Evolutionary conservation across 2,329 filamentous ascomycete genomes (phyloP).

Genomic region (Ophiostoma sp.): DNA sequence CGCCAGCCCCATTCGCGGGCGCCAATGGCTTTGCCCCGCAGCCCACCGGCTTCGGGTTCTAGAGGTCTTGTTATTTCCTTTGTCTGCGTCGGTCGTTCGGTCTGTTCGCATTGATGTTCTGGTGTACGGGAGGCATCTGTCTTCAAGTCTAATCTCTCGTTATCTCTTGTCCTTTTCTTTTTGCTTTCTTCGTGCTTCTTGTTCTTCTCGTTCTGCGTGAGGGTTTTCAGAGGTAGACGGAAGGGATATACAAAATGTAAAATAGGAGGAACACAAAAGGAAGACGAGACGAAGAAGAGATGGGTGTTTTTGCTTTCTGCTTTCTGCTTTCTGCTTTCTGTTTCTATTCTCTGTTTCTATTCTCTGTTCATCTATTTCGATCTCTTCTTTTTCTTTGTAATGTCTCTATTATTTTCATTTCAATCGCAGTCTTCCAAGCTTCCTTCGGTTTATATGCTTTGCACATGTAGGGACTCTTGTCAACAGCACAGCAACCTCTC

Average conservation of each 20-base stretch:
- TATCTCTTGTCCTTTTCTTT: slow-evolving; percentile 23
- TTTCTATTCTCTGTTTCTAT: background rate
- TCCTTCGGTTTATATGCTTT: no score
- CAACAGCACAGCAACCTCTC: no score
- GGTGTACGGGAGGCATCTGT: background rate
- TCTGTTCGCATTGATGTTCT: background rate
- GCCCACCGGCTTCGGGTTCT: slow-evolving; percentile 70
- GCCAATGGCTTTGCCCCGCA: slow-evolving; percentile 87
- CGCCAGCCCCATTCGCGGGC: slow-evolving; percentile 67
- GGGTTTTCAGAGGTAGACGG: background rate
- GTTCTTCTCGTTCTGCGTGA: background rate
- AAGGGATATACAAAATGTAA: slow-evolving; percentile 16
- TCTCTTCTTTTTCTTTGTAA: background rate
- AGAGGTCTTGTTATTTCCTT: slow-evolving; percentile 28
- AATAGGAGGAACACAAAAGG: slow-evolving; percentile 7
- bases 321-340: background rate
- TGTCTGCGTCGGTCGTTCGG: background rate
- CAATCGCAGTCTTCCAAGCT: background rate
- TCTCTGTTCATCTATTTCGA: no score
- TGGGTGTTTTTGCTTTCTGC: background rate
- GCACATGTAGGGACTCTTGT: no score
- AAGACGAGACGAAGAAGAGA: slow-evolving; percentile 1
- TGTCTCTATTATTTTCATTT: background rate
- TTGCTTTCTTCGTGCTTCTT: background rate
- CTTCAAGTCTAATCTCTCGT: background rate